Base-by-base conservation (phyloP, 2,329 filamentous ascomycete genomes). In the Anthostomella pinea region DNA sequence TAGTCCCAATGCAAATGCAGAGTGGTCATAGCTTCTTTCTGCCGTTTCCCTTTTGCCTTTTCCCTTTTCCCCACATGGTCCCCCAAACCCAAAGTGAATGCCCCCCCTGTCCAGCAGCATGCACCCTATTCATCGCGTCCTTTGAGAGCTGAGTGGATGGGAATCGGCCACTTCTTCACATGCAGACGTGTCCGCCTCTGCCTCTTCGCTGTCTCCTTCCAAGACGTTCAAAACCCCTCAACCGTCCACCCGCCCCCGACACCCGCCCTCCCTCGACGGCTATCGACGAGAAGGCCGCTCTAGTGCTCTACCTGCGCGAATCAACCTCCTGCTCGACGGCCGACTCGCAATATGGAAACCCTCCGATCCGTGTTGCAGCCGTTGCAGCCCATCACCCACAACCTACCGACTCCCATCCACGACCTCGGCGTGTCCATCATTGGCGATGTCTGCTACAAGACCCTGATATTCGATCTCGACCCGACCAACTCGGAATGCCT, bases 381-480 rank as follows among this genome's bases (percentile, higher is more conserved):
- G 15, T 48, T 66, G 25, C 70, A 70, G 54, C 84, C 85, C 40
- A 73, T 90, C 57, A 87, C 85, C 33, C 75, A 80, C 54, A 81
- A 77, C 58, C 79, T 93, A 33, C 90, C 89, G 14, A 68, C 70
- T 21, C 86, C 86, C 10, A 74, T 95, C 59, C 79, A 77, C 65
- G 77, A 90, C 65, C 70, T 86, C 32, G 84, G 85, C 56, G 69
- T 83, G 54, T 85, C 84, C 47, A 81, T 98, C 61, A 77, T 98
- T 54, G 90, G 91, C 60, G 72, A 79, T 20, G 66, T 73, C 43
- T 98, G 93, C 79, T 95, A 97, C 79, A 78, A 83, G 58, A 80
- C 82, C 11, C 79, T 98, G 33, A 68, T 98, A 47, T 81, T 93
- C 57, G 83, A 96, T 57, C 75, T 98, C 59, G 85, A 95, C 67